A percentile compares a stretch with the other conserved stretches of the same genome.
Conservation (phyloP, 2,329 filamentous ascomycete genomes). For the Fusarium sp. region DNA sequence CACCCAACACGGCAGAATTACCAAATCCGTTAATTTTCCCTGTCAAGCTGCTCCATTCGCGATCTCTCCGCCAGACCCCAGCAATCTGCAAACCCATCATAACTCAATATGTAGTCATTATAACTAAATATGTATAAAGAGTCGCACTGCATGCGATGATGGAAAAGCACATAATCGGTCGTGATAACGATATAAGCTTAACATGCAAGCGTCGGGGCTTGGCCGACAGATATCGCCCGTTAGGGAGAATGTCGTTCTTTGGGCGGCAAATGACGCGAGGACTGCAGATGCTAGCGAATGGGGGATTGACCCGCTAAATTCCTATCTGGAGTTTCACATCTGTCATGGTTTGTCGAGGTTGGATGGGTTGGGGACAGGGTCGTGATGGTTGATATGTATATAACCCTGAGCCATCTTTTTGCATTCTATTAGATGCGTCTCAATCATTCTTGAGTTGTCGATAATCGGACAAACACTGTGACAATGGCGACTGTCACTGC, state of each 20-base stretch:
- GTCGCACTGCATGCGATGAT: background rate
- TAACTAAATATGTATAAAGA: background rate
- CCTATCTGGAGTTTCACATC: slow-evolving; percentile 24
- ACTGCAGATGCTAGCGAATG: slow-evolving; percentile 16
- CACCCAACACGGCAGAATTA: background rate
- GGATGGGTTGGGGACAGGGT: slow-evolving; percentile 17
- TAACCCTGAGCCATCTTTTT: slow-evolving; percentile 25
- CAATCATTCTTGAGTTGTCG: background rate
- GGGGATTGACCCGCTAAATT: slow-evolving; percentile 34
- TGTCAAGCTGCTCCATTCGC: background rate
- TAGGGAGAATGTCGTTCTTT: slow-evolving; percentile 42
- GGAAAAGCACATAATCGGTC: background rate
- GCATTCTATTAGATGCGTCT: background rate
- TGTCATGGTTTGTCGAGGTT: background rate
- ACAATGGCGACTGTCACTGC: slow-evolving; percentile 17
- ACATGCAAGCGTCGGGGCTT: slow-evolving; percentile 19
- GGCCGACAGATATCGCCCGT: slow-evolving; percentile 36
- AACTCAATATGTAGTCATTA: no score
- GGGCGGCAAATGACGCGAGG: slow-evolving; percentile 42
- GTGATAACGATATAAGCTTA: slow-evolving; percentile 31
- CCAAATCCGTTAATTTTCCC: background rate
- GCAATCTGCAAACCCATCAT: no score
- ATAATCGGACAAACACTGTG: background rate
- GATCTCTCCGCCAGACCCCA: background rate
- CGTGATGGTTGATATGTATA: slow-evolving; percentile 24